Base-by-base conservation (phyloP, 1,284 basidiomycete species). In the Ustilago sp. region DNA sequence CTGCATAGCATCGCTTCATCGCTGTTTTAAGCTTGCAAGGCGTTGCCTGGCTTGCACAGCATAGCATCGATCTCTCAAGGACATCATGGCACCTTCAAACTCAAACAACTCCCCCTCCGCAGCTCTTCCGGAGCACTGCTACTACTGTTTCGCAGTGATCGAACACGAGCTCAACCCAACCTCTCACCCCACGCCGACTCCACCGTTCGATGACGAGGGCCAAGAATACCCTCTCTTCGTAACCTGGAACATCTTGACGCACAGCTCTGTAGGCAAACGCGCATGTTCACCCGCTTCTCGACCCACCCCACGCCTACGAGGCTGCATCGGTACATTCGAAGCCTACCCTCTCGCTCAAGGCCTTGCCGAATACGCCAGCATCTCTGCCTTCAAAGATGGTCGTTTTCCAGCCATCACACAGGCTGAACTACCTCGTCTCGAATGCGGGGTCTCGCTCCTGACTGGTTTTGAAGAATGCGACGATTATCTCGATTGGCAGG, bases 291-390 rank as follows among this genome's bases (percentile, higher is more conserved):
- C 89, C 89, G 61, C 69, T 89, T 90, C 72, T 86, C 90, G 31
- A 90, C 90, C 32, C 68, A 87, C 90, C 31, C 89, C 91, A 43
- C 88, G 91, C 54, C 88, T 99, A 69, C 89, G 96, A 68, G 96
- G 96, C 31, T 99, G 96, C 87, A 98, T 99, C 79, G 96, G 96
- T 81, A 95, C 91, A 84, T 99, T 99, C 85, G 91, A 92, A 52
- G 89, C 94, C 2, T 89, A 92, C 85, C 88, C 91, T 8, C 88
- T 98, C 31, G 90, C 89, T 48, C 89, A 92, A 34, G 95, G 94
- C 11, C 86, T 99, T 63, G 89, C 90, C 56, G 93, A 98, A 80
- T 99, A 98, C 85, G 95, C 96, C 38, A 89, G 94, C 74, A 91
- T 52, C 61, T 88, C 88, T 32, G 89, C 88, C 0, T 84, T 89